Evolutionary conservation across 768 basidiomycete genomes (phyloP), one percentile per base, ranked within the genome.

Genomic region (Tubosaeta sp.): DNA sequence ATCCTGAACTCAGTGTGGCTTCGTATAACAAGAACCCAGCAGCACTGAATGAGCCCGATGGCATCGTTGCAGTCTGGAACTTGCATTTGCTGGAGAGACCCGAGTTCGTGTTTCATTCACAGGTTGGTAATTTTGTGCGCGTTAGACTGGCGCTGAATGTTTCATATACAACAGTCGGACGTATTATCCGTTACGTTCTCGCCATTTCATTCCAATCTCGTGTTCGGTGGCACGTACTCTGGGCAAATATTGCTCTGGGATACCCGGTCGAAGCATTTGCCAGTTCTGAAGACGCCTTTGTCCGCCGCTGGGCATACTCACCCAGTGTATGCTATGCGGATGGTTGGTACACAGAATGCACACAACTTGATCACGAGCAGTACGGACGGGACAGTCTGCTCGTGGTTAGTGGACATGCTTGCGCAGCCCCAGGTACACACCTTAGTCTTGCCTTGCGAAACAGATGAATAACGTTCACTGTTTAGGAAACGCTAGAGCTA

Each of bases 191-290:
- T 98, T 7, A 86, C 87, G 8, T 98, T 98, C 68, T 97, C 96
- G 0, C 94, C 96, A 0, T 98, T 96, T 70, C 95, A 99, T 68
- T 90, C 96, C 2, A 98, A 96, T 61, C 82, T 97, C 16, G 80
- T 99, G 34, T 96, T 98, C 56, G 96, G 96, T 46, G 96, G 96
- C 21, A 97, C 96, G n/a, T 98, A 98, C 66, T 97, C 96, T 25
- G 96, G 96, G 16, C 96, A 98, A 71, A 94, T 99, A 54, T 74
- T 99, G 24, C 79, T 98, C 0, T 99, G 96, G 96, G 96, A 99
- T 63, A 98, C 94, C 8, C 85, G 96, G 42, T 92, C 94, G 2
- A 95, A 95, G 66, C 93, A 96, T 65, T 75, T 97, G 2, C 96
- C 96, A 0, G 93, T 98, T 3, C 75, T 97, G 44, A 99, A 98